These are phyloP conservation scores for Esteya vermicola DNA, from an alignment of 2,329 filamentous ascomycete species.

Conservation along the genomic window DNA sequence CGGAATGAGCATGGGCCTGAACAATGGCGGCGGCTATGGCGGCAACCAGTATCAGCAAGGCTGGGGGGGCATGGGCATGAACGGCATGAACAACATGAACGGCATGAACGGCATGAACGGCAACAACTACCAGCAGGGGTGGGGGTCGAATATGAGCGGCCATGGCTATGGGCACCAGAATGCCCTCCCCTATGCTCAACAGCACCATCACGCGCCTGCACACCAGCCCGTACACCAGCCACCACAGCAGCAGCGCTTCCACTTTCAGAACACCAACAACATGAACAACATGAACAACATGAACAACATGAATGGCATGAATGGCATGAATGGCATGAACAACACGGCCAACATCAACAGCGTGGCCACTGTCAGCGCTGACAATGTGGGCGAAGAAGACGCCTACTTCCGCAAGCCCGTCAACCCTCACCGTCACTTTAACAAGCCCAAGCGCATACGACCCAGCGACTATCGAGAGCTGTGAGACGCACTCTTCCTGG, in stretches of 20 bases:
- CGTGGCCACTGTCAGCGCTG: slow-evolving; percentile 10
- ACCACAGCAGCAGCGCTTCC: slow-evolving; percentile 4
- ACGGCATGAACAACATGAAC: slow-evolving; percentile 14
- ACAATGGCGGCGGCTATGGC: slow-evolving; percentile 1
- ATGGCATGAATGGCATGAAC: too few relatives aligned
- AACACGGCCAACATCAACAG: too few relatives aligned
- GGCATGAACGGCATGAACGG: slow-evolving; percentile 16
- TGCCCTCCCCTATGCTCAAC: not conserved
- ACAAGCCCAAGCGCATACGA: slow-evolving; percentile 62
- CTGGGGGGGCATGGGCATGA: slow-evolving; percentile 15
- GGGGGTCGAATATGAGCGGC: slow-evolving; percentile 1
- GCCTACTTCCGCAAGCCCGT: slow-evolving; percentile 94
- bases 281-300: too few relatives aligned
- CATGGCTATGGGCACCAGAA: not conserved
- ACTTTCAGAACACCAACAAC: slow-evolving; percentile 5
- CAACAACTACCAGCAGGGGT: slow-evolving; percentile 5
- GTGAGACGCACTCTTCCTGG: too few relatives aligned
- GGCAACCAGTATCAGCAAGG: slow-evolving; percentile 1
- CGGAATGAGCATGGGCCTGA: slow-evolving; percentile 15
- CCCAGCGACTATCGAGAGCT: slow-evolving; percentile 87
- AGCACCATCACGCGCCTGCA: not conserved
- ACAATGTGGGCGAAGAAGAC: slow-evolving; percentile 57
- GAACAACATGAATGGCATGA: too few relatives aligned
- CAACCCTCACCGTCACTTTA: slow-evolving; percentile 82
- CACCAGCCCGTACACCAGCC: not conserved